Evolutionary conservation across 2,329 filamentous ascomycete genomes (phyloP), one percentile per base, ranked within the genome.

Genomic region (Stromatinia cepivora): DNA sequence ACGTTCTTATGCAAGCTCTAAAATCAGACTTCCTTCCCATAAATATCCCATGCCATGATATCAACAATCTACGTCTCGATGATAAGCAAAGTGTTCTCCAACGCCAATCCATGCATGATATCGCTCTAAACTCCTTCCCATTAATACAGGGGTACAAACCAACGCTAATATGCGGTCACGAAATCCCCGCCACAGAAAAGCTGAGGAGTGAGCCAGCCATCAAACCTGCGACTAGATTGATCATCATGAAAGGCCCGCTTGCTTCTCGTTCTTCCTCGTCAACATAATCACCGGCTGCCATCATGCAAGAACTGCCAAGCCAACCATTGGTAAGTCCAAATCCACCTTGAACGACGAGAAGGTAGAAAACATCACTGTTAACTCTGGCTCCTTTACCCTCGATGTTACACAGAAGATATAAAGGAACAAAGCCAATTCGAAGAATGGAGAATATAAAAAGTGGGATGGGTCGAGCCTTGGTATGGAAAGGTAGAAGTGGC

Each of bases 401-500:
- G 70, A 98, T 85, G 78, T 99, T 99, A 83, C 95, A 99, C 59
- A 98, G 84, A 42, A 93, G 81, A 77, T 98, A 99, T 50, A 98
- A 80, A 0, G 94, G 94, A 50, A 98, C 83, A 77, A 94, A 96
- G 0, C 83, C 81, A 0, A 89, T 76, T 45, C 95, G 87, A 3
- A 84, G 82, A 34, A 94, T 76, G 1, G 92, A 82, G 4, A 94
- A 79, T 25, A 85, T 77, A 76, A 97, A 92, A 11, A 97, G 82
- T 0, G 88, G 74, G 4, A 83, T 81, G 0, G 94, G 93, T 22
- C 86, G 84, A 63, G 87, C 84, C 0, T 85, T 85, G 11, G 93
- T 68, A 79, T 72, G 90, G 75, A 77, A 82, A 67, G 78, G 90
- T 79, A 80, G 85, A 72, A 78, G 86, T 1, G 93, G 90, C 1